Evolutionary conservation across 257 asterid species (phyloP), one percentile per base, ranked within the genome.

Genomic region (Solanum dulcamara): DNA sequence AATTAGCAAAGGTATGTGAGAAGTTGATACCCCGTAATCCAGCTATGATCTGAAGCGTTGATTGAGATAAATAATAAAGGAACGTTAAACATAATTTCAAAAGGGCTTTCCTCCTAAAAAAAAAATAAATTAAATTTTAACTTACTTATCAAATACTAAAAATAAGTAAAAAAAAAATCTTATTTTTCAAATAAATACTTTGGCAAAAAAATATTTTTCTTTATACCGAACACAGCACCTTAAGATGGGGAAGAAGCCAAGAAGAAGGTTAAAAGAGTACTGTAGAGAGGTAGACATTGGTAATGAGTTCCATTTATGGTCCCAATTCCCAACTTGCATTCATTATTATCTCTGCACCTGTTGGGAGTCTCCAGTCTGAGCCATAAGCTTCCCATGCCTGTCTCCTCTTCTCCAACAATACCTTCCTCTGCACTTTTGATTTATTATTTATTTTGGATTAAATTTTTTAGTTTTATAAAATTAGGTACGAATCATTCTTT

Each of bases 301-400:
- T 24, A 74, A n/a, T 42, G 42, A 70, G 59, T 33, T 60, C n/a
- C 59, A 44, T 74, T 48, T 35, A 81, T 87, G 88, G 81, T 64
- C 88, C 88, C 84, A 70, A 86, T 40, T 75, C 68, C 83, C 83
- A 79, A 48, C 44, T 46, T 48, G 64, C 4, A 10, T 51, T 57
- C 77, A 55, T 81, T 55, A 81, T 59, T 26, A 30, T 75, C 48
- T 66, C 18, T 35, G 60, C 60, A 20, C n/a, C 2, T 53, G 26
- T 18, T 51, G 59, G 0, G 24, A 51, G 13, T 53, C 62, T 20
- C 22, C 64, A 22, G 64, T 55, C 64, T 55, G 28, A 70, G 80
- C 80, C 5, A 2, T 71, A 22, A 12, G n/a, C n/a, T 68, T 55
- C 74, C 84, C 68, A 37, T 81, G 50, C 84, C 17, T 81, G 84